Base-by-base conservation (phyloP, 371 early-diverging fungal genomes). In the Choanephora cucurbitarum region DNA sequence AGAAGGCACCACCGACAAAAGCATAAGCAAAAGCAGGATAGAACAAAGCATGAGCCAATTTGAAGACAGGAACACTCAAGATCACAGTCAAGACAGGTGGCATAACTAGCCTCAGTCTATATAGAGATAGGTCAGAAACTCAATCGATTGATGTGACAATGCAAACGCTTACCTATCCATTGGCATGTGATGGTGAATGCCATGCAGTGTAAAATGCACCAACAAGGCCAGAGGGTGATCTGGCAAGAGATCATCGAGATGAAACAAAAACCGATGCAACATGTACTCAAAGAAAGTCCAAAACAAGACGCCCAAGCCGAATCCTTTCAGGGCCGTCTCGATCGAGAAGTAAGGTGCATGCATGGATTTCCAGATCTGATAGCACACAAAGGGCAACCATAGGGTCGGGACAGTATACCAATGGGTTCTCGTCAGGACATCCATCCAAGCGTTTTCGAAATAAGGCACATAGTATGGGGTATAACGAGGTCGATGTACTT, bases 161-260 rank as follows among this genome's bases (percentile, higher is more conserved):
- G n/a, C n/a, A n/a, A n/a, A 13, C 0, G 32, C 21, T 51, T 74
- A 89, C 87, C 85, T 83, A 65, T 96, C 97, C 95, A 96, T 96
- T 5, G 97, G 97, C 67, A 97, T 72, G 68, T 86, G 94, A 72
- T 97, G 97, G 74, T 97, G 97, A 43, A 97, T 90, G 34, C 97
- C 97, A 63, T 97, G 97, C n/a, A 95, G 69, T 59, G 91, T 67
- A 52, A 96, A 97, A 64, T 96, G 97, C 0, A 82, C 53, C 15
- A 84, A 52, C 42, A 94, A 70, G 5, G 87, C 85, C 7, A 82
- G 51, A 8, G 85, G 87, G 57, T 90, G 83, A 70, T 96, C 94
- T 9, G 97, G 97, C 49, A 97, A 57, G 18, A 83, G 61, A 8
- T 86, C 85, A 66, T 96, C 98, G 28, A 96, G 55, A 72, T 96